Evolutionary conservation across 2,329 filamentous ascomycete species (phyloP).

Genomic region (Neonectria punicea): DNA sequence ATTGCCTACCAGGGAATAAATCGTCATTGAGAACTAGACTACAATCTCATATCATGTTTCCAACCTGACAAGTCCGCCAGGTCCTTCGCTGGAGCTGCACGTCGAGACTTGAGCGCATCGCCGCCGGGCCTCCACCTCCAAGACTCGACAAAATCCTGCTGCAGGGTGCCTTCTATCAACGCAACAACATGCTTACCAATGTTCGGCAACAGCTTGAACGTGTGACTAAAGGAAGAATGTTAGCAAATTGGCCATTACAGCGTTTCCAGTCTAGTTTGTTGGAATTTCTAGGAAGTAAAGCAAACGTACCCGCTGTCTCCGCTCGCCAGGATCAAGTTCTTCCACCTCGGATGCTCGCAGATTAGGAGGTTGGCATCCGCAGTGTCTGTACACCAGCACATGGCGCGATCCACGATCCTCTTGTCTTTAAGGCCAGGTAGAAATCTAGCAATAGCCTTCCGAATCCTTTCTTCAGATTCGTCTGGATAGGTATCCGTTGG

Average conservation of each 20-base stretch:
- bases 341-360: constrained; percentile 21
- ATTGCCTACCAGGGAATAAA: too few relatives aligned
- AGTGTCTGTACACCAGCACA: constrained; percentile 23
- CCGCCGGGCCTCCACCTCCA: constrained; percentile 21
- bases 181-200: constrained; percentile 23
- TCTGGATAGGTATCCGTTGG: constrained; percentile 20
- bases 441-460: constrained; percentile 11
- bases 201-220: constrained; percentile 11
- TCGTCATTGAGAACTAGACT: too few relatives aligned
- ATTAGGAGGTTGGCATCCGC: constrained; percentile 19
- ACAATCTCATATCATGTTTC: constrained; percentile 1
- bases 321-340: constrained; percentile 15
- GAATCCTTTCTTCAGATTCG: constrained; percentile 9
- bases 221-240: not conserved
- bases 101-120: constrained; percentile 19
- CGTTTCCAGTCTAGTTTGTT: not conserved
- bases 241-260: not conserved
- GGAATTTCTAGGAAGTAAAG: not conserved
- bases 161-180: constrained; percentile 11
- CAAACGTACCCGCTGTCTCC: constrained; percentile 22
- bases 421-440: constrained; percentile 4
- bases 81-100: constrained; percentile 15
- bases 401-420: constrained; percentile 7
- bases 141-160: constrained; percentile 2
- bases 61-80: constrained; percentile 18